Base-by-base conservation (phyloP, 2,329 filamentous ascomycete species). In the Penicillium capsulatum region DNA sequence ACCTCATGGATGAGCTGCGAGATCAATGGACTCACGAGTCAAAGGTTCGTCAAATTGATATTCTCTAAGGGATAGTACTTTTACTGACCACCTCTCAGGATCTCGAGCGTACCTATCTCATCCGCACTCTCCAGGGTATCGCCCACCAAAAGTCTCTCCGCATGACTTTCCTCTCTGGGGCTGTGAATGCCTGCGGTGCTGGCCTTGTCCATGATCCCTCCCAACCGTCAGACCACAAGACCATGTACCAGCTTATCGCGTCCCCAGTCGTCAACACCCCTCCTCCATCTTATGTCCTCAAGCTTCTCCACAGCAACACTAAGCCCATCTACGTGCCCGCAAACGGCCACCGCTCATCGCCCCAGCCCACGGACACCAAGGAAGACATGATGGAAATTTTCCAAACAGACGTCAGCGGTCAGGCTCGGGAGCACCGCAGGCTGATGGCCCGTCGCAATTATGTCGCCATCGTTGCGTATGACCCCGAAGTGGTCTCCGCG, bases 371-470 rank as follows among this genome's bases (percentile, higher is more conserved):
- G 2, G 92, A 98, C 63, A 98, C 92, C 32, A 97, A 98, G 67
- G 92, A 98, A 66, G 92, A 98, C 68, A 98, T 98, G 92, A 94
- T 98, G 86, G 92, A 98, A 71, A 94, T 98, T 52, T 98, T 98
- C 76, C 88, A 92, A 57, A 86, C 84, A 6, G 92, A 98, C 55
- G 88, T 92, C 11, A 87, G 83, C 38, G 91, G 92, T n/a, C 73
- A 80, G 24, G 74, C 81, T 1, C 77, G 90, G 32, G 91, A 96
- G 64, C 75, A 90, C 59, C 90, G 90, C 70, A 86, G 91, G 59
- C 77, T 98, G 36, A 98, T 98, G 89, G 88, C 84, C 1, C 75
- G 91, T 29, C 76, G 92, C 42, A 97, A 96, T 61, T 98, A 97
- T 59, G 82, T 91, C 9, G 88, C 91, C 1, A 84, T 94, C 50